phyloP scores from a whole-genome alignment of 2,329 filamentous ascomycete species.

The Magnaporthiopsis rhizophila region DNA sequence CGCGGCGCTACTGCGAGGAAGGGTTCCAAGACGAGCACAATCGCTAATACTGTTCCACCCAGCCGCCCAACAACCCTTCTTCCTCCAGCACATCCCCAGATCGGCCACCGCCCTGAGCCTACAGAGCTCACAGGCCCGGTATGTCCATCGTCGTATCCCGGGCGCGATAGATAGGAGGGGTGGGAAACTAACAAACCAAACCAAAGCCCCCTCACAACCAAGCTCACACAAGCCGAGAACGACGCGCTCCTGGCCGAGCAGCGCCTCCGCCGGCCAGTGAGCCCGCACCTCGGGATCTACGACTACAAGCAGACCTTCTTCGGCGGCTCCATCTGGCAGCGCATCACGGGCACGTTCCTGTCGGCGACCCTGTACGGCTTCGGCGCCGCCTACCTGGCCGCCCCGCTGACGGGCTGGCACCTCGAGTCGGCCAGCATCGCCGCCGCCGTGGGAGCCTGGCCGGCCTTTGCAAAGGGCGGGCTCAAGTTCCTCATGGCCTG shows the following conservation, averaged over 20 bases:
- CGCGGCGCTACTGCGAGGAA: background rate
- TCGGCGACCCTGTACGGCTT: slow-evolving; percentile 73
- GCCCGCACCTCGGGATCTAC: slow-evolving; percentile 84
- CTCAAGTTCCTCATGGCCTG: slow-evolving; percentile 49
- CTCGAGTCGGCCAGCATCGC: slow-evolving; percentile 52
- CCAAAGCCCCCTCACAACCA: slow-evolving; percentile 45
- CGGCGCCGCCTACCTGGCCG: slow-evolving; percentile 70
- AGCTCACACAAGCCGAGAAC: slow-evolving; percentile 45
- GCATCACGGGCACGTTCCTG: slow-evolving; percentile 71
- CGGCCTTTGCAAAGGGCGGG: slow-evolving; percentile 49
- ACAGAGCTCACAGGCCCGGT: slow-evolving; percentile 7
- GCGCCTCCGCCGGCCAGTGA: slow-evolving; percentile 71
- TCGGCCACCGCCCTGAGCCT: slow-evolving; percentile 22
- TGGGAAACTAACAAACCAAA: background rate
- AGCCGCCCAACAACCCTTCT: slow-evolving; percentile 34
- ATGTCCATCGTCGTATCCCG: background rate
- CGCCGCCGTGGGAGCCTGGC: slow-evolving; percentile 50
- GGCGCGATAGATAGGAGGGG: no score
- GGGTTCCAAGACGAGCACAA: background rate
- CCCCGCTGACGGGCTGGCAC: slow-evolving; percentile 63
- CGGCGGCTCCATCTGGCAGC: slow-evolving; percentile 63
- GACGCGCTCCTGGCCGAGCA: slow-evolving; percentile 68
- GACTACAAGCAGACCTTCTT: slow-evolving; percentile 80
- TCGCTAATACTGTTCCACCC: slow-evolving; percentile 9
- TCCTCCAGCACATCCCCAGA: slow-evolving; percentile 36